Evolutionary conservation across 768 basidiomycete genomes (phyloP), one percentile per base, ranked within the genome.

Genomic region (Mycena galericulata): DNA sequence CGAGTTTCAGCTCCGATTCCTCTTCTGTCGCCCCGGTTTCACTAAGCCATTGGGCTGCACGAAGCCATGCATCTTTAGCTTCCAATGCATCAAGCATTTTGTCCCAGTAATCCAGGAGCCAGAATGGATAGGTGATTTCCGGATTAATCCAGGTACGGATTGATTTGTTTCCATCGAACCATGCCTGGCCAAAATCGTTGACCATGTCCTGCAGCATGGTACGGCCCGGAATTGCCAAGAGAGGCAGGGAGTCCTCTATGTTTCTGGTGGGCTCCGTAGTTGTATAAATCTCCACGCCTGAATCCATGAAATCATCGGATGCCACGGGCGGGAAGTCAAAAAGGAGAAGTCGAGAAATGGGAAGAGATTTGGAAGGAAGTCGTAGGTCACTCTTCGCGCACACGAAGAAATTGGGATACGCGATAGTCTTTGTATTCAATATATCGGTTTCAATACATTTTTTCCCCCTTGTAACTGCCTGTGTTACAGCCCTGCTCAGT

Each of bases 101-200:
- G 22, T 32, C 3, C 43, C 45, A 65, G 24, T 46, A 65, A 0
- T 34, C 27, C 27, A 64, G 9, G 2, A 4, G 29, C 41, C 43
- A 64, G 15, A 64, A 55, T 4, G 53, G 62, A 17, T 30, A 64
- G 10, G 43, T 53, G 26, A 62, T 40, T 18, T 43, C 61, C 7
- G 61, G 61, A 30, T 64, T 55, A 1, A 47, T 12, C 1, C 7
- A 43, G 40, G 43, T 64, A 12, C 22, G 53, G 2, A 64, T 4
- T 15, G 62, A 55, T 30, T 64, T 64, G 5, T 47, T 64, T 9
- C 62, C 62, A 10, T 64, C 62, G 26, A 46, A n/a, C 38, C 62
- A 64, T 3, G 62, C 62, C 34, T 56, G 62, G 1, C 34, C 53
- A 3, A 64, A 32, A 4, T 12, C 24, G 12, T 20, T n/a, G 27